Evolutionary conservation across 257 asterid genomes (phyloP).

Genomic region (Anisodus tanguticus): DNA sequence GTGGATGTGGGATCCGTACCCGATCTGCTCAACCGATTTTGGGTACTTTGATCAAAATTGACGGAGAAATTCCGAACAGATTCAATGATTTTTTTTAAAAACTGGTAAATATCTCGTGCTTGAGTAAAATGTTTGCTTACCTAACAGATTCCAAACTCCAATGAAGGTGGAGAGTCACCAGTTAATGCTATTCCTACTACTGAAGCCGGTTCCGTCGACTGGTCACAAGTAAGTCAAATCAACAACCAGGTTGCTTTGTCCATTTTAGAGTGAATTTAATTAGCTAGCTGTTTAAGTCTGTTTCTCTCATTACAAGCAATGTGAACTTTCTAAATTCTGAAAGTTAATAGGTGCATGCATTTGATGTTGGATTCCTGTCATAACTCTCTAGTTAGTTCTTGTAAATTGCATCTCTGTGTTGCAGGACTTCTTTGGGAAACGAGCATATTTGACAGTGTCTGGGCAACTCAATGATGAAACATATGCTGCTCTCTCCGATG

Average conservation of each 20-base stretch:
- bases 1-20: too few relatives aligned
- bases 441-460: conserved; percentile 93
- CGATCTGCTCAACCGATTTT: too few relatives aligned
- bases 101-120: not conserved
- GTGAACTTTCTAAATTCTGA: not conserved
- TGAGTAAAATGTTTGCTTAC: conserved; percentile 31
- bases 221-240: conserved; percentile 78
- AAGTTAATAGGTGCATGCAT: not conserved
- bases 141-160: conserved; percentile 76
- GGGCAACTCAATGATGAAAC: conserved; percentile 99
- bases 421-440: conserved; percentile 97
- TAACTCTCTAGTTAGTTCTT: not conserved
- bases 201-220: conserved; percentile 75
- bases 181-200: conserved; percentile 76
- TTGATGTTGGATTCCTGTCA: not conserved
- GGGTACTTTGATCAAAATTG: too few relatives aligned
- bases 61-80: too few relatives aligned
- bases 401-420: conserved; percentile 32
- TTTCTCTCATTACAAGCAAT: conserved; percentile 15
- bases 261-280: not conserved
- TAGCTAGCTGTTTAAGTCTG: not conserved
- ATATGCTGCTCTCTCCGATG: conserved; percentile 97
- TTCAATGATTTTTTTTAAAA: too few relatives aligned
- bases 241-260: not conserved
- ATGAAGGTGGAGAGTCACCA: conserved; percentile 64